These are phyloP conservation scores for Phialophora chinensis DNA, from an alignment of 2,329 filamentous ascomycete genomes.

Conservation along the genomic window DNA sequence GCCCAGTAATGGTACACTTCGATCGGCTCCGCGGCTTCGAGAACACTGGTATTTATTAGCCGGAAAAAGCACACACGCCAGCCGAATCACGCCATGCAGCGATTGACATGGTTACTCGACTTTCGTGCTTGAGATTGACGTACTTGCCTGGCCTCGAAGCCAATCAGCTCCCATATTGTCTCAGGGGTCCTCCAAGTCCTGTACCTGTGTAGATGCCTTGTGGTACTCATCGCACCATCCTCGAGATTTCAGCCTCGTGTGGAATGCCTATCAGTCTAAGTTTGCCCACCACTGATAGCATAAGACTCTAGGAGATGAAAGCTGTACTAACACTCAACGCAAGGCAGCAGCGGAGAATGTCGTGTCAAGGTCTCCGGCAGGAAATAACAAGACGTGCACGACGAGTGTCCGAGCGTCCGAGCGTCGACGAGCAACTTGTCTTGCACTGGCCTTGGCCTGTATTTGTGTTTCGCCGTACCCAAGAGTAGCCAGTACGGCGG, in stretches of 20 bases:
- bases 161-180: not conserved
- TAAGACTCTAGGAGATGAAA: not conserved
- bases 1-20: too few species aligned
- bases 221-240: not conserved
- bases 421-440: too few species aligned
- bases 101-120: not conserved
- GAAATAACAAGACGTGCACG: not conserved
- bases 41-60: not conserved
- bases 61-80: not conserved
- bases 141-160: not conserved
- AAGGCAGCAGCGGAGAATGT: not conserved
- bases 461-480: not conserved
- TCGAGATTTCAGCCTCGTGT: not conserved
- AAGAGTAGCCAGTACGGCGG: not conserved
- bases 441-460: not conserved
- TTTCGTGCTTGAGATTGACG: not conserved
- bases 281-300: not conserved
- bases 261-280: not conserved
- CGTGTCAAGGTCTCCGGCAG: not conserved
- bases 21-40: not conserved
- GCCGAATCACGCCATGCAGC: not conserved
- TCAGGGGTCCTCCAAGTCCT: not conserved
- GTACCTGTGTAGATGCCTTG: not conserved
- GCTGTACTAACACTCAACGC: not conserved
- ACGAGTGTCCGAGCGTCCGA: too few species aligned